A percentile compares a stretch with the other conserved stretches of the same genome.
Evolutionary conservation across 2,329 filamentous ascomycete genomes (phyloP).

Genomic region (Colletotrichum zoysiae): DNA sequence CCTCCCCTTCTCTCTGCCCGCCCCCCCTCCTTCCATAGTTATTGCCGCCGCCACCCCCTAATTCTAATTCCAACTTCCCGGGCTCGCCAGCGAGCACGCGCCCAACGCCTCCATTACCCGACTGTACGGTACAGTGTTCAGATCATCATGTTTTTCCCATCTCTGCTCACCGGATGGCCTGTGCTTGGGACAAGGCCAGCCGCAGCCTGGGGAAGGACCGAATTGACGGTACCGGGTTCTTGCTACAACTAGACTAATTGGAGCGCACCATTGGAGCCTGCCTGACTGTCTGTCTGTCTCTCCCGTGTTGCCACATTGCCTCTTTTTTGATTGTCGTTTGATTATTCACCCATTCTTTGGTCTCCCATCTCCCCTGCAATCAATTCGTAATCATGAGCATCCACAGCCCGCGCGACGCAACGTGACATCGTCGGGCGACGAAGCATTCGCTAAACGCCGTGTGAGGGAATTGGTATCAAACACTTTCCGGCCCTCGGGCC

Average conservation of each 20-base stretch:
- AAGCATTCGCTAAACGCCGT: conserved; percentile 16
- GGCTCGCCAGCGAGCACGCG: not conserved
- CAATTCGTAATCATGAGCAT: not conserved
- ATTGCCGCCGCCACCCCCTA: conserved; percentile 2
- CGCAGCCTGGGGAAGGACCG: not conserved
- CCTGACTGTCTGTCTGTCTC: not conserved
- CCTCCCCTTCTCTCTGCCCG: too few species aligned
- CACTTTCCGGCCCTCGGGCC: conserved; percentile 5
- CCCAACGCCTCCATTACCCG: not conserved
- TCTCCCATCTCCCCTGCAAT: not conserved
- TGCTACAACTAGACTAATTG: not conserved
- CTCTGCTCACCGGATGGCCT: not conserved
- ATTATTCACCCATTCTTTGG: not conserved
- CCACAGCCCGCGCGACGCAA: conserved; percentile 20
- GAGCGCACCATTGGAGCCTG: not conserved
- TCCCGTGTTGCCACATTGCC: not conserved
- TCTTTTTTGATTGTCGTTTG: not conserved
- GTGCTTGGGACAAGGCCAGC: not conserved
- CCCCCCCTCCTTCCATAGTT: not conserved
- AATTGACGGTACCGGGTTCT: not conserved
- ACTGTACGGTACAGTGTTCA: not conserved
- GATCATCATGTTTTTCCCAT: not conserved
- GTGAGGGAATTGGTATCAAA: conserved; percentile 15
- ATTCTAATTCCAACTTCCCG: conserved; percentile 2
- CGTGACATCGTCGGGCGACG: conserved; percentile 24